phyloP scores from a whole-genome alignment of 108 stramenopile genomes.

The Nitzschia inconspicua region DNA sequence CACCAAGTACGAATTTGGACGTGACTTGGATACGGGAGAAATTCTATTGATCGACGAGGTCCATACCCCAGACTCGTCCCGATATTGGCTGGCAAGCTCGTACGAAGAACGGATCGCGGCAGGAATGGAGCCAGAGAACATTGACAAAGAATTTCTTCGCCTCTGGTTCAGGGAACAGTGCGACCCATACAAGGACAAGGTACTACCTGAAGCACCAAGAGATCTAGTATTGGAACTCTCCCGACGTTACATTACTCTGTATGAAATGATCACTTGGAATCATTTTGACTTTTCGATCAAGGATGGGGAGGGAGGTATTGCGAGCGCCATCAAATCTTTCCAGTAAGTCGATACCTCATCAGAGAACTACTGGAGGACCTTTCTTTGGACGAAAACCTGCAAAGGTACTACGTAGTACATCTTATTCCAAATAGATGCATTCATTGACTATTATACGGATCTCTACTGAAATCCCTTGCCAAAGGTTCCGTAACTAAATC shows the following conservation, averaged over 20 bases:
- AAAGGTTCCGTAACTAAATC: too few relatives aligned
- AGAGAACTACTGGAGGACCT: too few relatives aligned
- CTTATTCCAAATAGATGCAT: too few relatives aligned
- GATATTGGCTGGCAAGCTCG: constrained; percentile 94
- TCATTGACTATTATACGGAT: too few relatives aligned
- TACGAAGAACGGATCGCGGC: constrained; percentile 79
- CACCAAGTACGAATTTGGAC: constrained; percentile 99
- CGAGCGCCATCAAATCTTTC: constrained; percentile 49
- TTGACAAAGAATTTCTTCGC: constrained; percentile 98
- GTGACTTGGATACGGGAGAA: constrained; percentile 69
- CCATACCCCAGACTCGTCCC: constrained; percentile 96
- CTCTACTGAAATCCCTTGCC: too few relatives aligned
- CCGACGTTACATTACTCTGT: constrained; percentile 92
- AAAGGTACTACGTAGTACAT: too few relatives aligned
- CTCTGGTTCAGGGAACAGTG: constrained; percentile 95
- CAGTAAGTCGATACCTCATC: neutral
- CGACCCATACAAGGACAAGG: constrained; percentile 96
- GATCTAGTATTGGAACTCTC: constrained; percentile 94
- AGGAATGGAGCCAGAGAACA: constrained; percentile 96
- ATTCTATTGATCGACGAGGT: constrained; percentile 97
- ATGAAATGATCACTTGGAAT: constrained; percentile 94
- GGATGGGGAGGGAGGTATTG: constrained; percentile 52
- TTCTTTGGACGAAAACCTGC: too few relatives aligned
- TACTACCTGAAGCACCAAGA: constrained; percentile 92
- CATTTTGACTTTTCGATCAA: constrained; percentile 62